Conservation (phyloP, 805 yeast species). For the Pichia gijzeniarum region DNA sequence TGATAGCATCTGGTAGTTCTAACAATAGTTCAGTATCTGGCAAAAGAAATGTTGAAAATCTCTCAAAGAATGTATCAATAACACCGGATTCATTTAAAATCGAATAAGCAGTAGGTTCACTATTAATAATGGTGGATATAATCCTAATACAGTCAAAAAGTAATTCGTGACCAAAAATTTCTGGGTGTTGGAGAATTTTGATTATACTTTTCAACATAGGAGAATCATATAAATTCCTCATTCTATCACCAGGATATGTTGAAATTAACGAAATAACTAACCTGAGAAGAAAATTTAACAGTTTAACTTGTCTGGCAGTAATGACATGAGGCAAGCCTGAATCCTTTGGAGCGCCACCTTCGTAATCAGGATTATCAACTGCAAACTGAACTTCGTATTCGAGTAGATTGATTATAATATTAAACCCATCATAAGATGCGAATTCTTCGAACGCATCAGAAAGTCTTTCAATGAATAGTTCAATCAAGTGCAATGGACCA, state of each 20-base stretch:
- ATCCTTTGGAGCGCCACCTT: slow-evolving; percentile 49
- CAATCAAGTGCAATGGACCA: slow-evolving; percentile 56
- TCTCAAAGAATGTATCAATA: slow-evolving; percentile 55
- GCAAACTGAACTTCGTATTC: slow-evolving; percentile 62
- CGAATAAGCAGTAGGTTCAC: slow-evolving; percentile 84
- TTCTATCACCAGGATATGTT: slow-evolving; percentile 75
- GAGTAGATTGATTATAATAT: slow-evolving; percentile 50
- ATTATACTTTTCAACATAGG: slow-evolving; percentile 60
- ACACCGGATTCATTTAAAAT: slow-evolving; percentile 74
- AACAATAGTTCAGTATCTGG: slow-evolving; percentile 52
- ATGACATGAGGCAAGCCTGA: slow-evolving; percentile 44
- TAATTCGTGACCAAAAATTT: slow-evolving; percentile 60
- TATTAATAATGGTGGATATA: slow-evolving; percentile 67
- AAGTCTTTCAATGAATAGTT: slow-evolving; percentile 36
- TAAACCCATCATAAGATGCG: slow-evolving; percentile 61
- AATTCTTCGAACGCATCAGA: slow-evolving; percentile 56
- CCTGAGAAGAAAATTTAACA: slow-evolving; percentile 53
- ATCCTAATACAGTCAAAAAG: slow-evolving; percentile 56
- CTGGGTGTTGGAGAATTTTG: slow-evolving; percentile 48
- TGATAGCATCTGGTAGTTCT: slow-evolving; percentile 66
- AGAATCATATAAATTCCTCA: slow-evolving; percentile 82
- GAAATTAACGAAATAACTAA: slow-evolving; percentile 58
- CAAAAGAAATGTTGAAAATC: slow-evolving; percentile 49
- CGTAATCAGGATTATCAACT: slow-evolving; percentile 48
- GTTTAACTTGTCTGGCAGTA: slow-evolving; percentile 53